Percentiles rank a stretch among this genome's conserved stretches.
These are phyloP conservation scores for Brettanomyces anomalus DNA, from an alignment of 805 yeast genomes.

Conservation along the genomic window DNA sequence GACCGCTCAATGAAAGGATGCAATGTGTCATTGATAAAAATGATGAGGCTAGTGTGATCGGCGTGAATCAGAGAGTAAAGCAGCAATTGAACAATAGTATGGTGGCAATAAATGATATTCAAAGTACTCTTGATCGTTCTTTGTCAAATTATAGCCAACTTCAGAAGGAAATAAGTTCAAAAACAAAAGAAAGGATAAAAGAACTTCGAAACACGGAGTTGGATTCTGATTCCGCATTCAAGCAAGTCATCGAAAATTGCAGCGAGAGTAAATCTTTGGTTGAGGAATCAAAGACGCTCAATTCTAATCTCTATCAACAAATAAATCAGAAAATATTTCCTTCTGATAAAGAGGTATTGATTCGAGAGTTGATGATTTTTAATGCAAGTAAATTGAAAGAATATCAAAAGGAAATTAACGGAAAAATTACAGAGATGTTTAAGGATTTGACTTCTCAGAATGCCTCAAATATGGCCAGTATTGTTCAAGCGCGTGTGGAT, in stretches of 20 bases:
- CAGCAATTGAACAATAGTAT: no score
- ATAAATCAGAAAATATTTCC: background rate
- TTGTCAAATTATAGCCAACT: no score
- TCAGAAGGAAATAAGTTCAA: no score
- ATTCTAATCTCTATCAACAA: no score
- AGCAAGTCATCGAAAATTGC: no score
- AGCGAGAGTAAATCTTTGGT: no score
- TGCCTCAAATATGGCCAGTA: background rate
- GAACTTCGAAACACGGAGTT: no score
- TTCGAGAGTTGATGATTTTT: constrained; percentile 1
- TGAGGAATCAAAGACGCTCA: no score
- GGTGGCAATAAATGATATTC: no score
- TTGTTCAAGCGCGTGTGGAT: background rate
- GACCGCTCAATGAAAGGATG: background rate
- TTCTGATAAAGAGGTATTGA: background rate
- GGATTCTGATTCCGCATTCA: no score
- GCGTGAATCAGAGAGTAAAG: background rate
- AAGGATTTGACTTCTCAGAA: background rate
- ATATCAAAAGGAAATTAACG: background rate
- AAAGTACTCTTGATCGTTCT: no score
- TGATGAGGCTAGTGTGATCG: background rate
- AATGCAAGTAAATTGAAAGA: background rate
- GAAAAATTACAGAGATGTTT: background rate
- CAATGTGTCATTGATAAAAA: background rate
- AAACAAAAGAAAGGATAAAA: no score